Evolutionary conservation across 148 eudicot genomes (phyloP).

Genomic region (Rhododendron williamsianum): DNA sequence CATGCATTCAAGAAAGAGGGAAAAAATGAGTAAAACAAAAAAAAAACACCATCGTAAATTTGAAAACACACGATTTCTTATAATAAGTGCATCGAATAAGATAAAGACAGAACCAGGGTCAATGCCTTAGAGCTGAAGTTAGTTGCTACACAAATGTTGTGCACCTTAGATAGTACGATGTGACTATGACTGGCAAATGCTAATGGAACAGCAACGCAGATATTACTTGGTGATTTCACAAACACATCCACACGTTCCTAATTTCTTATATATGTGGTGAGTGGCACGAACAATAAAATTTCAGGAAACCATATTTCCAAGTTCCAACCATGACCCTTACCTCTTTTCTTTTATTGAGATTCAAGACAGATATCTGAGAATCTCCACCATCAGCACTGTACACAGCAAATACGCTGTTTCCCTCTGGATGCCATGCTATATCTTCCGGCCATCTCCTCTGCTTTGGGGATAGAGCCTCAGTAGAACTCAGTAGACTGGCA

Average conservation of each 20-base stretch:
- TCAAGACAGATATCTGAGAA: constrained; percentile 73
- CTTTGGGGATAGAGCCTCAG: constrained; percentile 67
- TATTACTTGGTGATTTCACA: neutral
- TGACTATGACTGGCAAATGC: neutral
- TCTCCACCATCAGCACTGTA: constrained; percentile 92
- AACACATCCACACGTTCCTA: neutral
- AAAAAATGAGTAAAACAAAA: neutral
- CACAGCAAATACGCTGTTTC: constrained; percentile 57
- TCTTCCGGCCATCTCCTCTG: constrained; percentile 99
- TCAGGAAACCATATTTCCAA: neutral
- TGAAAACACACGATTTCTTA: neutral
- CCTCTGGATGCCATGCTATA: constrained; percentile 96
- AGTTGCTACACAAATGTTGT: neutral
- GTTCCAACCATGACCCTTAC: constrained; percentile 20
- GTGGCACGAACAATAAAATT: constrained; percentile 6
- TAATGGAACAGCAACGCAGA: neutral
- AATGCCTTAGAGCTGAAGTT: neutral
- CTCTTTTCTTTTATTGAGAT: constrained; percentile 65
- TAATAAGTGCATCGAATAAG: neutral
- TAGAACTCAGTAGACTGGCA: constrained; percentile 61
- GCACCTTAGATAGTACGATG: neutral
- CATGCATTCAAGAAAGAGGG: neutral
- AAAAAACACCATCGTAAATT: neutral
- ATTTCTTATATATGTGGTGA: neutral
- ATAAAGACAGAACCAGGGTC: neutral